These are phyloP conservation scores for Poteriospumella lacustris DNA, from an alignment of 108 stramenopile species.

Conservation along the genomic window DNA sequence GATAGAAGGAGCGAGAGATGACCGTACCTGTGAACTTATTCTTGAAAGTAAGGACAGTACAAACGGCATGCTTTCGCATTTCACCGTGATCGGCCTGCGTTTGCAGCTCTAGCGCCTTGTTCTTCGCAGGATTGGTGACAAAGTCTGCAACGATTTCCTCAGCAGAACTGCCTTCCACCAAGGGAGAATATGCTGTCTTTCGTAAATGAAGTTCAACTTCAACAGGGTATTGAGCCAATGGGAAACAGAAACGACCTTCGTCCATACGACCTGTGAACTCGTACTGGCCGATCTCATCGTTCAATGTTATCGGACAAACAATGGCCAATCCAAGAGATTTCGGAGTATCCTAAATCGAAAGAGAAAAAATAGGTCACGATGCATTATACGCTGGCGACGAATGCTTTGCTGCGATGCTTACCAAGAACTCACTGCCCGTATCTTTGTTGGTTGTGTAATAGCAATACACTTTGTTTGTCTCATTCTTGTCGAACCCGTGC, in stretches of 20 bases:
- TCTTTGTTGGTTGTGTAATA: conserved; percentile 13
- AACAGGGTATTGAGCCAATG: neutral
- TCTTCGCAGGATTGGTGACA: neutral
- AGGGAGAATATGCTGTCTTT: too few species aligned
- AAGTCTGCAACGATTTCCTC: neutral
- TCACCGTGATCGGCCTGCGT: neutral
- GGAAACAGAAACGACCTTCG: neutral
- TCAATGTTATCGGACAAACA: neutral
- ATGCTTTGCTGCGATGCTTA: neutral
- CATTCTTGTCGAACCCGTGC: conserved; percentile 16
- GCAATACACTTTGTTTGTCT: conserved; percentile 14
- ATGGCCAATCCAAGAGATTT: conserved; percentile 1
- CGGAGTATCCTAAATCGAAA: neutral
- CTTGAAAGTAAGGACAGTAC: conserved; percentile 1
- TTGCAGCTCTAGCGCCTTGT: neutral
- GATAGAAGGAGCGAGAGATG: too few species aligned
- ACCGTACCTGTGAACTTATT: neutral
- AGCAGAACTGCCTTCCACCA: too few species aligned
- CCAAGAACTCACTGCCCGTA: conserved; percentile 10
- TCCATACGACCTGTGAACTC: neutral
- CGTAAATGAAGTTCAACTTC: neutral
- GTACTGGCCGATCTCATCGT: neutral
- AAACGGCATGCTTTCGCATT: conserved; percentile 13
- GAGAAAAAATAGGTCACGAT: neutral
- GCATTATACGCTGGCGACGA: neutral